Evolutionary conservation across 805 yeast species (phyloP).

Genomic region (Scheffersomyces lignosus): DNA sequence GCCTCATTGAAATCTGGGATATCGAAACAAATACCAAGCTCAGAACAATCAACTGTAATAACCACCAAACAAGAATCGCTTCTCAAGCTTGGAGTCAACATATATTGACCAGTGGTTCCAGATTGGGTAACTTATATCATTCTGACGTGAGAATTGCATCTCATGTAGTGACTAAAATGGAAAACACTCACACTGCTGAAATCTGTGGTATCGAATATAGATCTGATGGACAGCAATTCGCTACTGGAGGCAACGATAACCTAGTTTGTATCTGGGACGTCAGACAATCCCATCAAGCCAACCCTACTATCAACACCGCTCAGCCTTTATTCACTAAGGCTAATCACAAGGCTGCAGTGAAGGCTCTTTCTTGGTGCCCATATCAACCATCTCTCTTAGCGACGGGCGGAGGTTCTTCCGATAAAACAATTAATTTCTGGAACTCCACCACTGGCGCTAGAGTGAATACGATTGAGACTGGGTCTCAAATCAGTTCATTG

Average conservation of each 20-base stretch:
- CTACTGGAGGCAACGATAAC: conserved; percentile 94
- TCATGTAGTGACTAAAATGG: conserved; percentile 64
- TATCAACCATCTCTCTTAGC: conserved; percentile 78
- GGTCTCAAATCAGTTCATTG: conserved; percentile 90
- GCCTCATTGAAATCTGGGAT: conserved; percentile 91
- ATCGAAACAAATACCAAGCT: conserved; percentile 71
- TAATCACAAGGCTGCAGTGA: conserved; percentile 90
- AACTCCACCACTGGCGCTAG: conserved; percentile 88
- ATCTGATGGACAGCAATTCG: conserved; percentile 78
- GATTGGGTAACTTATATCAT: conserved; percentile 79
- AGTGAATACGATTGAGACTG: conserved; percentile 83
- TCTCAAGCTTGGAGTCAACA: conserved; percentile 85
- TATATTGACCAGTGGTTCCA: conserved; percentile 80
- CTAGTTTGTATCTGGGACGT: conserved; percentile 92
- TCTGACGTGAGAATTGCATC: conserved; percentile 86
- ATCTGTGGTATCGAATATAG: conserved; percentile 91
- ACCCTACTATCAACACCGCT: conserved; percentile 7
- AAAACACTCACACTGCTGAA: conserved; percentile 69
- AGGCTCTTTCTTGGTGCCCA: conserved; percentile 95
- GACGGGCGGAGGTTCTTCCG: conserved; percentile 96
- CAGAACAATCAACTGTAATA: conserved; percentile 74
- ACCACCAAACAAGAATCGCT: conserved; percentile 68
- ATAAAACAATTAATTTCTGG: conserved; percentile 91
- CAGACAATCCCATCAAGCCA: conserved; percentile 33
- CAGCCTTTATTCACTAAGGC: conserved; percentile 73